Evolutionary conservation across 176 grass and related monocot species (phyloP).

Genomic region (Hsuehochloa calcarea): DNA sequence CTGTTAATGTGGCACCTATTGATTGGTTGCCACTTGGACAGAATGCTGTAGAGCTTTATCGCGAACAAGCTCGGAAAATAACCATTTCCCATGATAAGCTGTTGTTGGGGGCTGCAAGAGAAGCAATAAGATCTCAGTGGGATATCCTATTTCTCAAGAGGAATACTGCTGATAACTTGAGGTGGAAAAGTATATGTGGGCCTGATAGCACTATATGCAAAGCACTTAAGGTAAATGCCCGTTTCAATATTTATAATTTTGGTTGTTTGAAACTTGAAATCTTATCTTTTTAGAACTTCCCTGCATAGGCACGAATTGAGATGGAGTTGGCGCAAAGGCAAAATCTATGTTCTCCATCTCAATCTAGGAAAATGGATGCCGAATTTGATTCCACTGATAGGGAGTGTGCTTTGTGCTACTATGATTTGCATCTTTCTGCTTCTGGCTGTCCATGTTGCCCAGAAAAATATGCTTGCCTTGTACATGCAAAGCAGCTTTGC

Average conservation of each 20-base stretch:
- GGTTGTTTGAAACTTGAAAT: no score
- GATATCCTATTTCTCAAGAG: constrained; percentile 64
- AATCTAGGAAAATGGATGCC: constrained; percentile 75
- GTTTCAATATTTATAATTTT: no score
- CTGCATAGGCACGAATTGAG: constrained; percentile 41
- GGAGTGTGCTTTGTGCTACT: constrained; percentile 87
- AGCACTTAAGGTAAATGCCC: not conserved
- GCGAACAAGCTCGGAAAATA: constrained; percentile 70
- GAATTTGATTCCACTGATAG: constrained; percentile 81
- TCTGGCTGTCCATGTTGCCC: constrained; percentile 62
- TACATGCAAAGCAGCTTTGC: constrained; percentile 83
- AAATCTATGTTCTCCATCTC: constrained; percentile 50
- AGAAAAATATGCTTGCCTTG: constrained; percentile 68
- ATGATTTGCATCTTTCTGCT: constrained; percentile 92
- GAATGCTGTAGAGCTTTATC: constrained; percentile 83
- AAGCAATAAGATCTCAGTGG: constrained; percentile 90
- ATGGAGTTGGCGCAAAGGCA: constrained; percentile 55
- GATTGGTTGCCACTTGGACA: constrained; percentile 97
- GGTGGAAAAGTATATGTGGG: constrained; percentile 70
- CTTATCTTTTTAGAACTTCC: no score
- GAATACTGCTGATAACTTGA: constrained; percentile 58
- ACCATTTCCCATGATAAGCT: constrained; percentile 95
- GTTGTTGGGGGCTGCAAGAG: constrained; percentile 73
- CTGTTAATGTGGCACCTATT: constrained; percentile 93
- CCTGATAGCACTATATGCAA: constrained; percentile 64